These are phyloP conservation scores for Neurospora intermedia DNA, from an alignment of 495 filamentous ascomycete genomes.

Conservation along the genomic window DNA sequence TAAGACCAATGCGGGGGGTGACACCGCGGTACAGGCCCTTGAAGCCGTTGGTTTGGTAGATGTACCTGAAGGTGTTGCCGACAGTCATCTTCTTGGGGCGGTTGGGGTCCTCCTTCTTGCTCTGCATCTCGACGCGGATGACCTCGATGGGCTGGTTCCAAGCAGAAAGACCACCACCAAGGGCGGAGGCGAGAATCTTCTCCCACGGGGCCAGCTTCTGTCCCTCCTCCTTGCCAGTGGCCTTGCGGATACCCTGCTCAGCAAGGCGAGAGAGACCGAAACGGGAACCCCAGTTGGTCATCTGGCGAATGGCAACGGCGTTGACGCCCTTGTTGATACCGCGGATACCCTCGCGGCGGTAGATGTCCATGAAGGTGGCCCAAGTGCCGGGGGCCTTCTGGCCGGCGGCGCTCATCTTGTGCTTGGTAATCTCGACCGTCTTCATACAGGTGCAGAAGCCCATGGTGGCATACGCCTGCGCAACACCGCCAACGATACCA, in stretches of 20 bases:
- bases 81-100: slow-evolving; percentile 98
- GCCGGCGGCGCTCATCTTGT: slow-evolving; percentile 79
- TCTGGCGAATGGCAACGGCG: slow-evolving; percentile 94
- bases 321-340: slow-evolving; percentile 99
- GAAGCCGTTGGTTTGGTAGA: slow-evolving; percentile 79
- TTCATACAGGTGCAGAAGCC: slow-evolving; percentile 99
- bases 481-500: slow-evolving; percentile 89
- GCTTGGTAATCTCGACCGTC: slow-evolving; percentile 98
- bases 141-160: slow-evolving; percentile 99
- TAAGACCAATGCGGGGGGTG: slow-evolving; percentile 81
- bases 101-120: slow-evolving; percentile 94
- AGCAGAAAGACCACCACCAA: slow-evolving; percentile 88
- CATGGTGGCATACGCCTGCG: slow-evolving; percentile 98
- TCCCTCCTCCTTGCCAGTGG: slow-evolving; percentile 68
- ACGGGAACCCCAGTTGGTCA: slow-evolving; percentile 97
- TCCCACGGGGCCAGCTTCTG: slow-evolving; percentile 68
- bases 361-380: slow-evolving; percentile 93
- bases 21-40: slow-evolving; percentile 95
- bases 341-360: slow-evolving; percentile 82
- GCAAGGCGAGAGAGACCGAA: slow-evolving; percentile 88
- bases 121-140: slow-evolving; percentile 99
- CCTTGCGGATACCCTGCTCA: slow-evolving; percentile 73
- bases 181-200: slow-evolving; percentile 78
- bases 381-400: slow-evolving; percentile 81
- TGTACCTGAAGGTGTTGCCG: slow-evolving; percentile 82